phyloP scores from a whole-genome alignment of 2,329 filamentous ascomycete species.

The Aspergillus alliaceus region DNA sequence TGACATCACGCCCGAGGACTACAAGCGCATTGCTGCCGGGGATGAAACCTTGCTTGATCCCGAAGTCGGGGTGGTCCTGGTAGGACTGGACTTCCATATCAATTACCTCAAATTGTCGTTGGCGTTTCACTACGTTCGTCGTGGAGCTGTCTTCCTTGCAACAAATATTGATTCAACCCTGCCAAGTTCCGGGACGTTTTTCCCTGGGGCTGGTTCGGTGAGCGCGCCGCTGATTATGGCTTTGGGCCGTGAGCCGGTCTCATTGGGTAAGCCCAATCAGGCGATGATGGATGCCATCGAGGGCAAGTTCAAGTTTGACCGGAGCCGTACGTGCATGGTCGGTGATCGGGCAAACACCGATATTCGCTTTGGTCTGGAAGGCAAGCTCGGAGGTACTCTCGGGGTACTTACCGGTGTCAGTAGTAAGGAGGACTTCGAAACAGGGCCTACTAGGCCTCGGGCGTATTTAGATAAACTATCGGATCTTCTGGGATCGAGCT shows the following conservation, averaged over 20 bases:
- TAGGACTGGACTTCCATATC: conserved; percentile 88
- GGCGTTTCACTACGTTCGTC: conserved; percentile 80
- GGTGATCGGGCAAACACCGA: conserved; percentile 93
- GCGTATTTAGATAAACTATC: conserved; percentile 84
- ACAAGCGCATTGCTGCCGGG: conserved; percentile 67
- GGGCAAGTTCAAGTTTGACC: conserved; percentile 88
- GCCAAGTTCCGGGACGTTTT: conserved; percentile 76
- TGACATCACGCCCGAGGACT: conserved; percentile 79
- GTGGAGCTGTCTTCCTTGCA: conserved; percentile 81
- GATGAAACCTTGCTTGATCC: conserved; percentile 76
- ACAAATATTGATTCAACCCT: conserved; percentile 93
- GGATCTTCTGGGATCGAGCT: conserved; percentile 59
- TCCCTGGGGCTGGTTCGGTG: conserved; percentile 86
- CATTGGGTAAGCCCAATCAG: conserved; percentile 91
- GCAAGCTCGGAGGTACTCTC: conserved; percentile 84
- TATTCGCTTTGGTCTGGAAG: conserved; percentile 92
- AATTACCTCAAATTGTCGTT: conserved; percentile 90
- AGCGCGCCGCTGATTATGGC: conserved; percentile 76
- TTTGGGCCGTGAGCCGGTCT: conserved; percentile 66
- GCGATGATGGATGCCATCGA: conserved; percentile 99
- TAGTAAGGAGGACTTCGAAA: conserved; percentile 77
- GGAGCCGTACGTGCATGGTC: conserved; percentile 87
- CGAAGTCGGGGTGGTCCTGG: conserved; percentile 85
- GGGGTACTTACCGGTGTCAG: conserved; percentile 88
- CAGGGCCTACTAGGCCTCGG: conserved; percentile 70